Evolutionary conservation across 148 eudicot genomes (phyloP).

Genomic region (Cornus controversa): DNA sequence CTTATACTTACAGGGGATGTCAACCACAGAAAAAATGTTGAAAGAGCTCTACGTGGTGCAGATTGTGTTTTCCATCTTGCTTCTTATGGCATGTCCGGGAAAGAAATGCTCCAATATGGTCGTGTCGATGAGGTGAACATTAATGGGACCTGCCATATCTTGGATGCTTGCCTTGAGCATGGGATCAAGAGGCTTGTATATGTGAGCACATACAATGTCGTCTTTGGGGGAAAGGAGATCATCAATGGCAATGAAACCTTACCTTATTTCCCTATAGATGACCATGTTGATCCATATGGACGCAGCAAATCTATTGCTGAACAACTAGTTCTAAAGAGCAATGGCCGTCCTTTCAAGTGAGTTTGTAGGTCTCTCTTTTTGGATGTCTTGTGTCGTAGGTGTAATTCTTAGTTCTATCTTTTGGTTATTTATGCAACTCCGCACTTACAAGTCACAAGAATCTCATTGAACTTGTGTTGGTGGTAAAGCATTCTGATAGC

Average conservation of each 20-base stretch:
- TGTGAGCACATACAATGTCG: slow-evolving; percentile 82
- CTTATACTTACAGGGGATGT: slow-evolving; percentile 53
- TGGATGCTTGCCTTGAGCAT: slow-evolving; percentile 71
- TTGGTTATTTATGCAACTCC: background rate
- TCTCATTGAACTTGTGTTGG: no score
- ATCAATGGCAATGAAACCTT: slow-evolving; percentile 74
- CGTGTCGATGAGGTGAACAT: slow-evolving; percentile 76
- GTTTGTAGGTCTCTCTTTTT: slow-evolving; percentile 7
- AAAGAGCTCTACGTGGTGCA: slow-evolving; percentile 65
- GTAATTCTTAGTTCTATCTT: background rate
- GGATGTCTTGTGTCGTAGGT: background rate
- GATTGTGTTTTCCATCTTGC: slow-evolving; percentile 95
- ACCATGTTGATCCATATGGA: slow-evolving; percentile 81
- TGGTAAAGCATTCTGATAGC: no score
- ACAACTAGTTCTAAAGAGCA: slow-evolving; percentile 74
- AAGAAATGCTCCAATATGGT: slow-evolving; percentile 90
- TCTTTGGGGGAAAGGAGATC: slow-evolving; percentile 86
- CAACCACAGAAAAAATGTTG: slow-evolving; percentile 59
- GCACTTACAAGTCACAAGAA: no score
- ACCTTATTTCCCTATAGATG: slow-evolving; percentile 79
- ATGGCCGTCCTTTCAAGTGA: slow-evolving; percentile 83
- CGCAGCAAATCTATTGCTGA: slow-evolving; percentile 95
- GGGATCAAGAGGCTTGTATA: slow-evolving; percentile 80
- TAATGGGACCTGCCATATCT: slow-evolving; percentile 68
- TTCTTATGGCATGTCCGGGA: slow-evolving; percentile 96